Conservation (phyloP, 805 yeast species). For the Scheffersomyces coipomensis region DNA sequence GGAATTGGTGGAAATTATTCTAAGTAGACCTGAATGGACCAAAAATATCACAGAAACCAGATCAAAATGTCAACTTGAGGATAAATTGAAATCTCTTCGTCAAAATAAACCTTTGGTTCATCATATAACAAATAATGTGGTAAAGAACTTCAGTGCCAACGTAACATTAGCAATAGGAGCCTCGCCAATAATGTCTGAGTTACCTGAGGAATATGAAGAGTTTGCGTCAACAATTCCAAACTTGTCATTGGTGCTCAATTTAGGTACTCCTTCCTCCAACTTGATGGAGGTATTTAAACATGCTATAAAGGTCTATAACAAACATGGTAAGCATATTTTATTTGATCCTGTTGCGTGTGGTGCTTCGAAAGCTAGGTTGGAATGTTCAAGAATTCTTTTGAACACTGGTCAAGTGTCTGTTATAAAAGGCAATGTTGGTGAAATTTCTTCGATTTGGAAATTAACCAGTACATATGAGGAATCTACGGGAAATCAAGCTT, state of each 20-base stretch:
- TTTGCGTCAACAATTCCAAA: constrained; percentile 52
- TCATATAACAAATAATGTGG: constrained; percentile 88
- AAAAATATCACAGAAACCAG: not conserved
- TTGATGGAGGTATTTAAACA: constrained; percentile 40
- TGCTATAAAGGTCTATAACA: constrained; percentile 62
- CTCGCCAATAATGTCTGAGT: constrained; percentile 87
- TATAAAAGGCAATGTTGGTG: constrained; percentile 87
- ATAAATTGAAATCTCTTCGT: constrained; percentile 12
- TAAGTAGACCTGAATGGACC: constrained; percentile 11
- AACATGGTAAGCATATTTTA: constrained; percentile 57
- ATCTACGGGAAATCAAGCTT: constrained; percentile 18
- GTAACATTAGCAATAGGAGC: constrained; percentile 81
- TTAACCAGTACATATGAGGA: constrained; percentile 20
- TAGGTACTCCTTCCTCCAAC: constrained; percentile 65
- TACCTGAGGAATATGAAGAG: constrained; percentile 63
- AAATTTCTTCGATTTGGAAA: constrained; percentile 60
- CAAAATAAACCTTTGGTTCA: constrained; percentile 64
- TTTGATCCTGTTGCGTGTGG: constrained; percentile 95
- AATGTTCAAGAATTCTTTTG: constrained; percentile 48
- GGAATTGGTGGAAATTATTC: constrained; percentile 27
- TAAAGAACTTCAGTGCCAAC: constrained; percentile 83
- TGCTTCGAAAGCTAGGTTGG: constrained; percentile 61
- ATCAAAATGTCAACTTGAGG: not conserved
- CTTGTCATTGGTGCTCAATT: constrained; percentile 61
- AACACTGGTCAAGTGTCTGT: constrained; percentile 59